These are phyloP conservation scores for Pterulicium gracile DNA, from an alignment of 1,284 basidiomycete genomes.

Conservation along the genomic window DNA sequence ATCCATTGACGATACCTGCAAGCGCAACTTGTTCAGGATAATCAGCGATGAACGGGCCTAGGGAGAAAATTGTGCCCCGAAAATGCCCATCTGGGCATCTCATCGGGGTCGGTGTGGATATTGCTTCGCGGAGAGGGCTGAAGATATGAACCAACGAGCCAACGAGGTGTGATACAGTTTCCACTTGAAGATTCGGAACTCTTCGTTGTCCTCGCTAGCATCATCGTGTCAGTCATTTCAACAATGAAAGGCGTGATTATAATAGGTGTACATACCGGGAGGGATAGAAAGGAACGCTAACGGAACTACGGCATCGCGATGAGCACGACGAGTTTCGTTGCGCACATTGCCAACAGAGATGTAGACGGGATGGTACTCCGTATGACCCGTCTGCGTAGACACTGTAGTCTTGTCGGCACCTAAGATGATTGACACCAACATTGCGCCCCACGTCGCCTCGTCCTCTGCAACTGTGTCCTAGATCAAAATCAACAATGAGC, in stretches of 20 bases:
- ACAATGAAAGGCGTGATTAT: not conserved
- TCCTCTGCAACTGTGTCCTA: conserved; percentile 18
- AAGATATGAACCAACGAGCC: conserved; percentile 14
- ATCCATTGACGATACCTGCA: conserved; percentile 18
- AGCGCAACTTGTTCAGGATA: conserved; percentile 25
- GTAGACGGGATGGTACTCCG: conserved; percentile 22
- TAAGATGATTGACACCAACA: conserved; percentile 22
- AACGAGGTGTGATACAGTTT: conserved; percentile 19
- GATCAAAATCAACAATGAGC: no score
- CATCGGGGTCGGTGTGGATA: conserved; percentile 16
- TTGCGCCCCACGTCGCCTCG: conserved; percentile 15
- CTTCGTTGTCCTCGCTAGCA: conserved; percentile 11
- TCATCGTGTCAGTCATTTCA: no score
- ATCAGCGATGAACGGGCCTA: conserved; percentile 25
- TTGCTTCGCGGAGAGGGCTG: conserved; percentile 12
- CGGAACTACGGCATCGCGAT: conserved; percentile 16
- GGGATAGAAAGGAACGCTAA: conserved; percentile 23
- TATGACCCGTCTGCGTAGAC: conserved; percentile 24
- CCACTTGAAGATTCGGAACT: conserved; percentile 16
- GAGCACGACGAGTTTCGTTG: conserved; percentile 19
- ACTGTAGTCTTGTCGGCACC: conserved; percentile 27
- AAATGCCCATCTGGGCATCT: conserved; percentile 21
- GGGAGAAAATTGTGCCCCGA: conserved; percentile 16
- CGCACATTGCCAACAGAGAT: conserved; percentile 19
- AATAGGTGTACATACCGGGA: conserved; percentile 23